phyloP scores from a whole-genome alignment of 228 moss, liverwort and hornwort genomes.

The Sphagnum fallax region DNA sequence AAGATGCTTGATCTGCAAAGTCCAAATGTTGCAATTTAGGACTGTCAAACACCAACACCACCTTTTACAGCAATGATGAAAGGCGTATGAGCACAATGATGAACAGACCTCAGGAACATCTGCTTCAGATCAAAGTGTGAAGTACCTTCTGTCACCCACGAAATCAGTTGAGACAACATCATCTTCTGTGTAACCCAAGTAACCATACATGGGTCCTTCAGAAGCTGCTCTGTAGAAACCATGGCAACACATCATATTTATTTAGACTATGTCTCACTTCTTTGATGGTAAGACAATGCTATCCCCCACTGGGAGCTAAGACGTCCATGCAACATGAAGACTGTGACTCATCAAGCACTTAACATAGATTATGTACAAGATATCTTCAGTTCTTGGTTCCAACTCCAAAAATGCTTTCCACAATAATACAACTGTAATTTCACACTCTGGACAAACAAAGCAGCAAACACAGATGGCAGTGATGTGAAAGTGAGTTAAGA shows the following conservation, averaged over 20 bases:
- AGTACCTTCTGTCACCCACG: constrained; percentile 60
- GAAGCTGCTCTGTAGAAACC: constrained; percentile 39
- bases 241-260: too few species aligned
- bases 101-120: too few species aligned
- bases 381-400: background rate
- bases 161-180: constrained; percentile 57
- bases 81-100: too few species aligned
- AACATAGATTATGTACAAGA: background rate
- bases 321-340: too few species aligned
- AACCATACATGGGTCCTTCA: constrained; percentile 58
- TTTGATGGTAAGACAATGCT: background rate
- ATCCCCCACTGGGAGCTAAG: background rate
- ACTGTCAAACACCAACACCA: too few species aligned
- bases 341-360: background rate
- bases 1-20: constrained; percentile 66
- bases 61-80: too few species aligned
- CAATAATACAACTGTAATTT: background rate
- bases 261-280: background rate
- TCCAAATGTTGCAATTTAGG: background rate
- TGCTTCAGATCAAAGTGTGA: background rate
- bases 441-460: too few species aligned
- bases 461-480: too few species aligned
- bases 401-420: background rate
- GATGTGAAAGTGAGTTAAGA: background rate
- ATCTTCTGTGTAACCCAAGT: constrained; percentile 70